These are phyloP conservation scores for Biscogniauxia marginata DNA, from an alignment of 2,329 filamentous ascomycete genomes.

Conservation along the genomic window DNA sequence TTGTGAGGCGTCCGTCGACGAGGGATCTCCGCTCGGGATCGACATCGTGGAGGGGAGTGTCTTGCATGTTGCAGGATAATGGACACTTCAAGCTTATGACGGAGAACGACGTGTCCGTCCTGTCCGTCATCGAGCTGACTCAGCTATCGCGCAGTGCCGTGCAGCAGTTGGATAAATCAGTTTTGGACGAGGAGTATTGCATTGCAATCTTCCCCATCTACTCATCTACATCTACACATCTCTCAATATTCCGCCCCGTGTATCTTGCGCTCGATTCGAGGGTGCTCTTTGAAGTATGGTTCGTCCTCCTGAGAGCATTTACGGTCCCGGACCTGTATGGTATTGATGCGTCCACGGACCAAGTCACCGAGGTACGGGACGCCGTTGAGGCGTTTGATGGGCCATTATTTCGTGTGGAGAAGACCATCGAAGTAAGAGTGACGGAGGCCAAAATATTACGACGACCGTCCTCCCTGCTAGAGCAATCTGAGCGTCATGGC, in stretches of 20 bases:
- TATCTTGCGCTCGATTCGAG: slow-evolving; percentile 85
- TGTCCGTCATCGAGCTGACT: slow-evolving; percentile 82
- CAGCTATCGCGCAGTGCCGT: slow-evolving; percentile 88
- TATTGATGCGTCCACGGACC: slow-evolving; percentile 44
- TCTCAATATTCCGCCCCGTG: slow-evolving; percentile 80
- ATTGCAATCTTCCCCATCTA: slow-evolving; percentile 96
- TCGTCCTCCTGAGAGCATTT: slow-evolving; percentile 86
- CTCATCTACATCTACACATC: slow-evolving; percentile 67
- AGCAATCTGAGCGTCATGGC: slow-evolving; percentile 32
- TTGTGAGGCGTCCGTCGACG: slow-evolving; percentile 57
- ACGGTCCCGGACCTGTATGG: slow-evolving; percentile 89
- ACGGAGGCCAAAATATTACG: slow-evolving; percentile 61
- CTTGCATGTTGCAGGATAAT: slow-evolving; percentile 91
- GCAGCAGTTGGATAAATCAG: slow-evolving; percentile 84
- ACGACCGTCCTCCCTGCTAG: slow-evolving; percentile 26
- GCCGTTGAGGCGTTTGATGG: slow-evolving; percentile 40
- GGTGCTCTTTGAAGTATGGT: slow-evolving; percentile 96
- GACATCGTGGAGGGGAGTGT: slow-evolving; percentile 81
- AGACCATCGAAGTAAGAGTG: slow-evolving; percentile 56
- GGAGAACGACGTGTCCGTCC: slow-evolving; percentile 76
- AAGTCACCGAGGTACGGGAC: slow-evolving; percentile 43
- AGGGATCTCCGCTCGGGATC: slow-evolving; percentile 52
- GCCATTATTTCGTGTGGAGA: slow-evolving; percentile 61
- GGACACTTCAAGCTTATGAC: slow-evolving; percentile 89
- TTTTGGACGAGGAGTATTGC: slow-evolving; percentile 89